phyloP scores from a whole-genome alignment of 768 basidiomycete genomes.

The Leccinellum rugosiceps region DNA sequence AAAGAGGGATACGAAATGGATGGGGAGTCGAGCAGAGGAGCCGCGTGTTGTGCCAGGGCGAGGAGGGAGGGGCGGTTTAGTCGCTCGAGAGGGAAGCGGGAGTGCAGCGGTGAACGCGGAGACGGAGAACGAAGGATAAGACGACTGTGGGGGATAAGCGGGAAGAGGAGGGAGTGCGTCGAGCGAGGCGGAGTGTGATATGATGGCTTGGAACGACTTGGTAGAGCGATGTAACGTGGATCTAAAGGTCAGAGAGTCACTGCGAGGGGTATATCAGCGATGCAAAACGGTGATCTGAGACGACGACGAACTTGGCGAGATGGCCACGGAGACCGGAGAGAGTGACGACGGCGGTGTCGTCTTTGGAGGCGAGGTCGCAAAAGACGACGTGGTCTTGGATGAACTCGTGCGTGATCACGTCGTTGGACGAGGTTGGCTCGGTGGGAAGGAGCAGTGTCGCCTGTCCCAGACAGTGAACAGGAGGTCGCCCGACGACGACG shows the following conservation, averaged over 20 bases:
- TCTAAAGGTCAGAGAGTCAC: constrained; percentile 40
- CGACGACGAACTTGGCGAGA: constrained; percentile 50
- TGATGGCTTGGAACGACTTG: constrained; percentile 40
- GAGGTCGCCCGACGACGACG: constrained; percentile 15
- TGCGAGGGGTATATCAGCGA: constrained; percentile 27
- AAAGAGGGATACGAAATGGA: constrained; percentile 82
- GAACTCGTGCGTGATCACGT: constrained; percentile 66
- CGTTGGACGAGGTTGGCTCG: constrained; percentile 49
- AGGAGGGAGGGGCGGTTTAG: constrained; percentile 50
- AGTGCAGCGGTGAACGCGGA: constrained; percentile 37
- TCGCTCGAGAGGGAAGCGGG: constrained; percentile 35
- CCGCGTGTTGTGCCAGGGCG: constrained; percentile 25
- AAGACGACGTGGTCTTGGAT: constrained; percentile 81
- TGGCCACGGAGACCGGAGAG: constrained; percentile 81
- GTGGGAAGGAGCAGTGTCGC: constrained; percentile 78
- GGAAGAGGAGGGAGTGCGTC: constrained; percentile 57
- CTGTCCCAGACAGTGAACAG: constrained; percentile 39
- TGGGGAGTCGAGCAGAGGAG: constrained; percentile 49
- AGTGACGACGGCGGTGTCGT: constrained; percentile 59
- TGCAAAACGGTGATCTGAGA: constrained; percentile 23
- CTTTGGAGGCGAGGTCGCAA: constrained; percentile 48
- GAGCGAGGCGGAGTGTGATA: constrained; percentile 34
- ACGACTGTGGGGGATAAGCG: constrained; percentile 29
- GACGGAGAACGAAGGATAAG: constrained; percentile 49
- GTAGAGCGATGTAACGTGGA: constrained; percentile 42